Evolutionary conservation across 23 red algal genomes (phyloP).

Genomic region (Gracilaria caudata): DNA sequence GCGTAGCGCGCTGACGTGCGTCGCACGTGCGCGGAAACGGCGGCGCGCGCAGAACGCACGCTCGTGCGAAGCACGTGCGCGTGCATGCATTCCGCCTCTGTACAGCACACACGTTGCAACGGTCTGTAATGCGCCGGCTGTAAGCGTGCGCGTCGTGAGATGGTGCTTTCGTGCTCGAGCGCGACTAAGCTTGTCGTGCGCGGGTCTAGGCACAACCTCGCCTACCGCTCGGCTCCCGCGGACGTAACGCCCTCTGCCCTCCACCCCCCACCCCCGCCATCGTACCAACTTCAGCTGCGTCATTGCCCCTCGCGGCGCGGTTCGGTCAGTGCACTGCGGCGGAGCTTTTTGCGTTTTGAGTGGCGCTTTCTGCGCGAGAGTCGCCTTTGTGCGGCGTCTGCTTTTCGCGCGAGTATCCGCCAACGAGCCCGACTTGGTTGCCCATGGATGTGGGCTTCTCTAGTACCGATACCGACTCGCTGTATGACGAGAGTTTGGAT

Average conservation of each 20-base stretch:
- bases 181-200: not conserved
- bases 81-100: not conserved
- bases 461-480: constrained; percentile 2
- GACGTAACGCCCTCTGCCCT: too few species aligned
- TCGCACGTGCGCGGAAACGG: not conserved
- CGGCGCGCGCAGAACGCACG: not conserved
- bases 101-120: too few species aligned
- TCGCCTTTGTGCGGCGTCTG: not conserved
- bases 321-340: too few species aligned
- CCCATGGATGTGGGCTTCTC: not conserved
- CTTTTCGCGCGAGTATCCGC: not conserved
- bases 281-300: too few species aligned
- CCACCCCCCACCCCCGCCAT: too few species aligned
- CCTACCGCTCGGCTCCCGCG: too few species aligned
- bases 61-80: constrained; percentile 15
- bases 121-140: too few species aligned
- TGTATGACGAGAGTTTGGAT: not conserved
- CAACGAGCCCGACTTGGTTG: not conserved
- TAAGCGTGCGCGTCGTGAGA: not conserved
- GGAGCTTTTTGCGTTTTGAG: too few species aligned
- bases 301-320: too few species aligned
- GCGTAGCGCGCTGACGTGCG: constrained; percentile 10
- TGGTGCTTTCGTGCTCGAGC: not conserved
- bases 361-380: too few species aligned
- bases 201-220: too few species aligned